Base-by-base conservation (phyloP, 2,329 filamentous ascomycete species). In the Xylariales sp. region DNA sequence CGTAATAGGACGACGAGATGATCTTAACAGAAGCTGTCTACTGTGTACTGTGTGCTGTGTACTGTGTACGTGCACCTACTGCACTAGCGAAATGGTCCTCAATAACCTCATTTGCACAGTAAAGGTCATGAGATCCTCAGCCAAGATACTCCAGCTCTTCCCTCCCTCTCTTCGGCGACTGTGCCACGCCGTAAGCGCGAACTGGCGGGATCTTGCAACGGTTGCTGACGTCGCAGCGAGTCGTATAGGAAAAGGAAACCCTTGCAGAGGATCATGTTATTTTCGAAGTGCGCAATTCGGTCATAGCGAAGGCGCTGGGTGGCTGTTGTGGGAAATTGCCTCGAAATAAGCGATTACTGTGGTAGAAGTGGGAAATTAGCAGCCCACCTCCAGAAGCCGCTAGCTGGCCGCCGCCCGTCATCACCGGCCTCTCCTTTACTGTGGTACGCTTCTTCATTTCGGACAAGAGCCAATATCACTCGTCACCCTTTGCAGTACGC, bases 241-340 rank as follows among this genome's bases (percentile, higher is more conserved):
- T 39, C 36, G 36, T 31, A 39, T 31, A 27, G 36, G 16, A 28
- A 39, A 39, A 39, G n/a, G n/a, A 29, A 27, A 31, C 25, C 24
- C 36, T 31, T 39, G 36, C 24, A 21, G 29, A 18, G 20, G 19
- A 39, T 22, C 36, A 29, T 29, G 36, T 28, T 15, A 39, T 39
- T 18, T 34, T 16, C n/a, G 32, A 34, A 18, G 24, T 22, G 27
- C 15, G 18, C 25, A 15, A 16, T 16, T 29, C 36, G 36, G 36
- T 21, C 38, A 25, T 31, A 14, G 38, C 28, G 31, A 33, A 39
- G 9, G 11, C 4, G 27, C 18, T 40, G 38, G 38, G 20, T 40
- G 16, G 12, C 19, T 14, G 18, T 19, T 16, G 18, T 14, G 25
- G 25, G 19, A 14, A 5, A 16, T 46, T 49, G 52, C 50, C n/a